Evolutionary conservation across 345 rosid genomes (phyloP), one percentile per base, ranked within the genome.

Genomic region (Arabis alpina): DNA sequence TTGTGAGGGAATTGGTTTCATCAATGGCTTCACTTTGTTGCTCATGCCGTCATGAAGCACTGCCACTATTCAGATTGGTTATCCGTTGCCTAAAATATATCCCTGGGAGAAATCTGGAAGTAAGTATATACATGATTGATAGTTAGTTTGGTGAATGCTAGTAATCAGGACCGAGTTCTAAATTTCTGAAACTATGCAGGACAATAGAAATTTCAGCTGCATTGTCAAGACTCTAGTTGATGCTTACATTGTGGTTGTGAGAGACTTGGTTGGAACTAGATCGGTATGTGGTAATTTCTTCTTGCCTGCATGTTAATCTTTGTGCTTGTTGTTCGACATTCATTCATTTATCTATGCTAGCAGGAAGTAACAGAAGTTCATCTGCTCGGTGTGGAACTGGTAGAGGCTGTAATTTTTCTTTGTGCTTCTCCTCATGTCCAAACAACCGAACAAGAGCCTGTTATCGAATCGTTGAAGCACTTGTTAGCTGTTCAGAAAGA

Each of bases 1-100:
- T 90, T 76, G 73, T 76, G 2, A 82, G 85, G 83, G 88, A 82
- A 56, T 77, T 93, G 24, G 23, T 88, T 30, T 80, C 90, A 43
- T 87, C 92, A 14, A 66, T 93, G 80, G 82, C 96, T 30, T 86
- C 97, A 3, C 73, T 88, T 69, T 87, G 93, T 79, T 93, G 92
- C 75, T 84, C 93, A 15, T 70, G 69, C 73, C 83, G 85, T 16
- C 11, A 70, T 12, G 91, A 93, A 60, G 84, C 88, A 54, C 39
- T 88, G 67, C 89, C 91, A 6, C 19, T 88, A 27, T 76, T 93
- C 61, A 82, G 84, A 82, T 71, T 91, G 51, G 71, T 93, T 70
- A 77, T 77, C 42, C 77, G 82, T 51, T 86, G 84, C 74, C 80
- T 93, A 43, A 79, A 83, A 41, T 76, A 76, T 70, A 72, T 83